Evolutionary conservation across 352 stramenopile genomes (phyloP), one percentile per base, ranked within the genome.

Genomic region (Globisporangium sylvaticum): DNA sequence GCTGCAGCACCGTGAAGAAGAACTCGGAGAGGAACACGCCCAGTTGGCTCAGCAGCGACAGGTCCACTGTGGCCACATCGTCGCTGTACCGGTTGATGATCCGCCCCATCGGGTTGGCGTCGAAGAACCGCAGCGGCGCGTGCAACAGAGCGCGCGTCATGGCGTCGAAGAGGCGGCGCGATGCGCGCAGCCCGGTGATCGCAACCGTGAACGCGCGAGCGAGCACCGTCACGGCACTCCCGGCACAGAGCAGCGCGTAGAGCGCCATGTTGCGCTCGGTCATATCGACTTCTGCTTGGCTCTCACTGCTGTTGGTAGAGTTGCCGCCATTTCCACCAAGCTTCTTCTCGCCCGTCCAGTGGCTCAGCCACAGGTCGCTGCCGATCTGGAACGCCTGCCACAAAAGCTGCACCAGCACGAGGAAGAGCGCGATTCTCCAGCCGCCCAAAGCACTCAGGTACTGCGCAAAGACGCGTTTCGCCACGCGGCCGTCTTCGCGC

Each of bases 51-150:
- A 66, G 3, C 1, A 77, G 48, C 56, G 44, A 24, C 58, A 79
- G 12, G 7, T 68, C 32, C 8, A 74, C 15, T 12, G 62, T 66
- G 44, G 62, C 20, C 39, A 74, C 27, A 39, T 64, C 31, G 32
- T 50, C 32, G 9, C 22, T 50, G 78, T 97, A 98, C 14, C 95
- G 81, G 64, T 95, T 97, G 12, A 97, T 42, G 59, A 98, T 91
- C 59, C 91, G 77, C 1, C 92, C 91, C 25, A 95, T 78, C 6
- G 92, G 94, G 63, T 94, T 97, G 5, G 79, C 84, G 68, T 98
- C 91, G 70, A 98, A 98, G 74, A 98, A 98, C 3, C 82, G 70
- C 42, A 97, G 83, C 6, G 93, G 91, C 20, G 93, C 92, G 50
- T 79, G 75, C 22, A 98, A 66, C 18, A 98, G 82, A 25, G 81